Evolutionary conservation across 176 grass and related monocot genomes (phyloP), one percentile per base, ranked within the genome.

Genomic region (Elymus sibiricus): DNA sequence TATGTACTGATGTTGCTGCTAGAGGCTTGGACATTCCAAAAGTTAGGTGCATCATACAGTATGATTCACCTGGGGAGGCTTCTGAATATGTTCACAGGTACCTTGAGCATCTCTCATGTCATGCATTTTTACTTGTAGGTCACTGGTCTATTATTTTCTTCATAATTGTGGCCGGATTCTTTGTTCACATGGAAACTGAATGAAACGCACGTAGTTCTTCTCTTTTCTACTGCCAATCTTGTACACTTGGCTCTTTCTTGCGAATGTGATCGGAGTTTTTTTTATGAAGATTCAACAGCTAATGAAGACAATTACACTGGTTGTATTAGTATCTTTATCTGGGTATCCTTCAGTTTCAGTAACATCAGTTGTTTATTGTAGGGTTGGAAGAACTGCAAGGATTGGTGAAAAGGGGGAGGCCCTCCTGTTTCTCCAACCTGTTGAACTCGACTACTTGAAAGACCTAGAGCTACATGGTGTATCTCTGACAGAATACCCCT

Each of bases 51-150:
- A 96, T 99, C 56, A 88, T 99, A 88, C 97, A 99, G 80, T 99
- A 96, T 85, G 94, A 99, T 94, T 98, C 97, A 74, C 92, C 94
- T 9, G 97, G 97, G 14, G 97, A 98, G 76, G 94, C 97, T 86
- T 98, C 92, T 28, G 94, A 98, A 85, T 98, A 98, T 62, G 97
- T 98, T 83, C 97, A 98, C 84, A 98, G 97, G 97, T 98, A 90
- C 64, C 11, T 61, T 27, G 70, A 27, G 4, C 28, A 82, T 77
- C 28, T 77, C 28, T 56, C 34, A 40, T 69, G 43, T 86, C 66
- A 82, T 46, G 9, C 34, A 59, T 79, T 43, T 44, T 35, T 35
- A 79, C 17, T 27, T 81, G 46, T 91, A 51, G 51, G 24, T 42
- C 86, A 49, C 11, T 32, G 1, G 6, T 89, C n/a, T 83, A 59